phyloP scores from a whole-genome alignment of 352 stramenopile species.

The Pythium brassicae region DNA sequence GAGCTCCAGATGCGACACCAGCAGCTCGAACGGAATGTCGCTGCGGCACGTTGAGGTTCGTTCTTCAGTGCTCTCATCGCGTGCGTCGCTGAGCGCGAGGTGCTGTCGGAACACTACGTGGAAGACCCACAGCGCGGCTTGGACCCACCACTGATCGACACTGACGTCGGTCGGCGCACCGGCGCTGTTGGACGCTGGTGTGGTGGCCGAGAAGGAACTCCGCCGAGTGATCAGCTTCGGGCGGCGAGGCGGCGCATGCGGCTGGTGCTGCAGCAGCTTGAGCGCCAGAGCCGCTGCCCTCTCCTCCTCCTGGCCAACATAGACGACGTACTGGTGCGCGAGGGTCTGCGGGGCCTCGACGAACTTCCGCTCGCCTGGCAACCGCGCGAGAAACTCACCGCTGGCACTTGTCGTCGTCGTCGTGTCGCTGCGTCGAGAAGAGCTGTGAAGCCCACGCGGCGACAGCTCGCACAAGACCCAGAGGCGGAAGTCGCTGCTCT shows the following conservation, averaged over 20 bases:
- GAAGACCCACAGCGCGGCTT: slow-evolving; percentile 40
- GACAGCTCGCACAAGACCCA: slow-evolving; percentile 26
- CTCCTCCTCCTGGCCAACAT: slow-evolving; percentile 17
- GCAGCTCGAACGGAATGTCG: slow-evolving; percentile 18
- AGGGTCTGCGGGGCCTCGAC: slow-evolving; percentile 32
- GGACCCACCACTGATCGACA: slow-evolving; percentile 18
- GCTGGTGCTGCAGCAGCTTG: slow-evolving; percentile 11
- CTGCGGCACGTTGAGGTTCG: slow-evolving; percentile 6
- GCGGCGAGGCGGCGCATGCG: slow-evolving; percentile 14
- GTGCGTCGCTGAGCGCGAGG: slow-evolving; percentile 1
- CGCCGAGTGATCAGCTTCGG: slow-evolving; percentile 16
- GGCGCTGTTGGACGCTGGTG: slow-evolving; percentile 13
- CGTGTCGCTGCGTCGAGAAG: too few species aligned
- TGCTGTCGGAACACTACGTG: slow-evolving; percentile 41
- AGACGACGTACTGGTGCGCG: slow-evolving; percentile 17
- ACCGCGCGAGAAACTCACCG: slow-evolving; percentile 7
- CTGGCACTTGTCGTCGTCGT: slow-evolving; percentile 4
- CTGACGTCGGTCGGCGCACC: neutral
- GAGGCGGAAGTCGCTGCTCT: slow-evolving; percentile 24
- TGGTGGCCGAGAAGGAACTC: slow-evolving; percentile 15
- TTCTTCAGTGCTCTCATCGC: neutral
- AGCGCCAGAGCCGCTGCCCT: slow-evolving; percentile 6
- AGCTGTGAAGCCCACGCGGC: neutral
- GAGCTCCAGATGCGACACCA: slow-evolving; percentile 41
- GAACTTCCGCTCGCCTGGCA: slow-evolving; percentile 21